Conservation (phyloP, 768 basidiomycete species). For the Xerocomellus intermedius region DNA sequence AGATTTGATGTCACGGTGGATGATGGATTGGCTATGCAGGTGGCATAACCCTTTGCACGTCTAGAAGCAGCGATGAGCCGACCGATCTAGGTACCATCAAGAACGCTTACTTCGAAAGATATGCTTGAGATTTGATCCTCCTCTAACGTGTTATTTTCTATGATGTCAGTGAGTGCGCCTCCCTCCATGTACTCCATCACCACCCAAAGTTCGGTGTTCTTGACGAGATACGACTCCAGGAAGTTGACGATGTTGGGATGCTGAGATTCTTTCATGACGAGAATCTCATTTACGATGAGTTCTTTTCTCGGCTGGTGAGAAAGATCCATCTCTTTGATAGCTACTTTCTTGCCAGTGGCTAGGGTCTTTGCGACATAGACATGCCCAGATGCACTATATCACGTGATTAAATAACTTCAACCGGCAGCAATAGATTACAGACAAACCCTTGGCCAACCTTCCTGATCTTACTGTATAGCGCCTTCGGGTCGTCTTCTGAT, state of each 20-base stretch:
- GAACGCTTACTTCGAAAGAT: constrained; percentile 72
- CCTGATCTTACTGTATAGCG: constrained; percentile 93
- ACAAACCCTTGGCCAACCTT: constrained; percentile 98
- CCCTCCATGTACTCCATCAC: constrained; percentile 99
- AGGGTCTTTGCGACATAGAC: constrained; percentile 96
- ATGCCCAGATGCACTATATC: constrained; percentile 85
- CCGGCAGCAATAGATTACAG: neutral
- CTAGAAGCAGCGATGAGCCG: constrained; percentile 37
- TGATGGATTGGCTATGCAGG: constrained; percentile 90
- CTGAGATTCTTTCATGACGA: constrained; percentile 98
- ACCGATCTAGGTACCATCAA: neutral
- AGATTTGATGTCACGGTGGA: constrained; percentile 96
- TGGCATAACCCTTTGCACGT: constrained; percentile 95
- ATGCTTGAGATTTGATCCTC: constrained; percentile 96
- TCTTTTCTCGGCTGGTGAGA: constrained; percentile 95
- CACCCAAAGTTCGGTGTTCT: constrained; percentile 90
- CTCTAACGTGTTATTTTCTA: constrained; percentile 93
- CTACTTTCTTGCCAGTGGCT: constrained; percentile 81
- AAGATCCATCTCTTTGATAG: constrained; percentile 98
- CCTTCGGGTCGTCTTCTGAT: constrained; percentile 80
- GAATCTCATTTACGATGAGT: constrained; percentile 94
- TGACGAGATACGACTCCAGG: constrained; percentile 85
- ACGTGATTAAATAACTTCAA: constrained; percentile 4
- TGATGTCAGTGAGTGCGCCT: constrained; percentile 94
- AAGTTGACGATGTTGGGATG: constrained; percentile 98